Evolutionary conservation across 2,329 filamentous ascomycete species (phyloP), one percentile per base, ranked within the genome.

Genomic region (Hypocrella siamensis): DNA sequence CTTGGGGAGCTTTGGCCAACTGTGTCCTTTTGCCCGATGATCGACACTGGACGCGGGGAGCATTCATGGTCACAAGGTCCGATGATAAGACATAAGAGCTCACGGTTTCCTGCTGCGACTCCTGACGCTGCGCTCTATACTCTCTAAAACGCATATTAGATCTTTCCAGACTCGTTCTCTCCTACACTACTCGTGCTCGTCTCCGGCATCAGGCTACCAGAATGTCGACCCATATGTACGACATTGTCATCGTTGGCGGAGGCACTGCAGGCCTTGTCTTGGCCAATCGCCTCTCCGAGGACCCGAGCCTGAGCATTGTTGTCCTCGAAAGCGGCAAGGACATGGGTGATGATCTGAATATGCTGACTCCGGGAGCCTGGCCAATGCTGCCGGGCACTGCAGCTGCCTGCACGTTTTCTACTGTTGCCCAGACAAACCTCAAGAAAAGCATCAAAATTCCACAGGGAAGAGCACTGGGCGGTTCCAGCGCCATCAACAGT

Each of bases 401-500:
- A 21, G 18, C 17, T 17, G 40, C 42, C 15, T 40, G 38, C 42
- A 41, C 43, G 22, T 43, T 47, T 31, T 38, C 42, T 8, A 38
- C 38, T n/a, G 28, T 31, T 4, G 36, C 44, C 14, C 43, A 44
- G 35, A 42, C 41, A 32, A 14, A 29, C 18, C 37, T 40, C 33
- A 34, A 38, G 31, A 39, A 40, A 11, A 26, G 35, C 10, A 36
- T 45, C 26, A 38, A 35, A 31, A 36, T 40, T 12, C 26, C 67
- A 14, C 59, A 67, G 28, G 63, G 70, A n/a, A 68, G 67, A 47
- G 56, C 56, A 3, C 58, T 74, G 0, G 69, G 69, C 28, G 69
- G 70, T 16, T 66, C 62, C 34, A 63, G 57, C 1, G 63, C 56
- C 28, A 44, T 70, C 30, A 75, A 76, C 47, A 75, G 72, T 44